Base-by-base conservation (phyloP, 225 moss, liverwort and hornwort species). In the Lunularia cruciata region DNA sequence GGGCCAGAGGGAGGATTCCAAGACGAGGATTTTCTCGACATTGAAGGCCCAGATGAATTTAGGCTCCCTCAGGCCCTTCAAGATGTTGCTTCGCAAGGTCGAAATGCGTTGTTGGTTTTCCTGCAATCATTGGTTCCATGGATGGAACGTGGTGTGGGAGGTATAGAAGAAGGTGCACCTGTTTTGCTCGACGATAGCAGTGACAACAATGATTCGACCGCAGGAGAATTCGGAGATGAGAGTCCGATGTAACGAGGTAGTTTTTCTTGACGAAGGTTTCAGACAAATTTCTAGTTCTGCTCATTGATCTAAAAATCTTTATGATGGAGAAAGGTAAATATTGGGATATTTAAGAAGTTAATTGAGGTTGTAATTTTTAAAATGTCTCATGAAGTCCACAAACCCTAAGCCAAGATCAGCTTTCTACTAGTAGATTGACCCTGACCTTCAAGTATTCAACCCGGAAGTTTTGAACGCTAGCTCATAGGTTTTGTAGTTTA, bases 61-160 rank as follows among this genome's bases (percentile, higher is more conserved):
- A 12, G 35, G 58, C 19, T 76, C 37, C 69, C 69, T 8, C 45
- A 74, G 65, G 22, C 60, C 22, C 61, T 63, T 8, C 57, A 65
- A 2, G 51, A 47, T 19, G 70, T 60, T 46, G 75, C 69, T 20
- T 60, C 60, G 32, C 81, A 79, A 59, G 82, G 89, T 40, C 83
- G 76, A 43, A 94, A 91, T 51, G 78, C 86, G 1, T 69, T 94
- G 14, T 22, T 83, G 51, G 74, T 81, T 13, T 88, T 94, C 60
- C 72, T 94, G 25, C 89, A 85, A 59, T 91, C 94, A 3, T 82
- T 94, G 54, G 22, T 86, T 78, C 94, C 91, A 1, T 84, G 86
- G 86, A 68, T 85, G 60, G 83, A 88, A 47, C 54, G 78, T 48
- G 85, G 84, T 40, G 68, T 70, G 18, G 89, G 86, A 27, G 62